These are phyloP conservation scores for Phyllosticta capitalensis DNA, from an alignment of 2,329 filamentous ascomycete species.

Conservation along the genomic window DNA sequence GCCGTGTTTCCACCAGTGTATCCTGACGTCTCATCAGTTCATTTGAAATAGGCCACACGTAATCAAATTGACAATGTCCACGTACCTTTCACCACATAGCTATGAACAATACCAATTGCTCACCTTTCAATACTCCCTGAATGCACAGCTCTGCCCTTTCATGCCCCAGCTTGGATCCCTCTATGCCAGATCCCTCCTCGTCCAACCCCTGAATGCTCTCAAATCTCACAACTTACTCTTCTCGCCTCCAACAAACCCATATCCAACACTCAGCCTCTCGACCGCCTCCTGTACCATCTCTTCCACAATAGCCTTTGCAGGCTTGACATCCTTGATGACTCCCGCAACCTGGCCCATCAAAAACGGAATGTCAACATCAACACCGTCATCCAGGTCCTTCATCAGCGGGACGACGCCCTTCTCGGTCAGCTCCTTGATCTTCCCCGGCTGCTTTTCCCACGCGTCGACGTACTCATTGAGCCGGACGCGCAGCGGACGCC, in stretches of 20 bases:
- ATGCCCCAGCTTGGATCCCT: too few species aligned
- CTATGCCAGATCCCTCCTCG: neutral
- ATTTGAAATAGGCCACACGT: too few species aligned
- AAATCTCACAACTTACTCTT: slow-evolving; percentile 25
- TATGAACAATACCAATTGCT: too few species aligned
- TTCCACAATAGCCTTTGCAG: slow-evolving; percentile 73
- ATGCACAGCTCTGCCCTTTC: too few species aligned
- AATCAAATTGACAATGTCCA: too few species aligned
- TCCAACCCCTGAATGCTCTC: neutral
- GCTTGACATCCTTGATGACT: slow-evolving; percentile 65
- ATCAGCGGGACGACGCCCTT: slow-evolving; percentile 71
- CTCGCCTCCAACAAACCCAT: slow-evolving; percentile 22
- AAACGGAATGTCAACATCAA: slow-evolving; percentile 76
- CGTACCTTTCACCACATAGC: too few species aligned
- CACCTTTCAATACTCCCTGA: too few species aligned
- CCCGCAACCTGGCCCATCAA: slow-evolving; percentile 92
- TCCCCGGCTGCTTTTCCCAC: slow-evolving; percentile 69
- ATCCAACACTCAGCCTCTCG: slow-evolving; percentile 28
- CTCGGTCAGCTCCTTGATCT: slow-evolving; percentile 66
- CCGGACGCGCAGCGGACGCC: slow-evolving; percentile 69
- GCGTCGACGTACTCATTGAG: slow-evolving; percentile 73
- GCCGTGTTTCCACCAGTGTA: too few species aligned
- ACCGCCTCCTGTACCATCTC: slow-evolving; percentile 62
- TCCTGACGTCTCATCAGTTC: too few species aligned
- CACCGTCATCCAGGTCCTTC: slow-evolving; percentile 72